Evolutionary conservation across 1,284 basidiomycete species (phyloP), one percentile per base, ranked within the genome.

Genomic region (Ustilago esculenta): DNA sequence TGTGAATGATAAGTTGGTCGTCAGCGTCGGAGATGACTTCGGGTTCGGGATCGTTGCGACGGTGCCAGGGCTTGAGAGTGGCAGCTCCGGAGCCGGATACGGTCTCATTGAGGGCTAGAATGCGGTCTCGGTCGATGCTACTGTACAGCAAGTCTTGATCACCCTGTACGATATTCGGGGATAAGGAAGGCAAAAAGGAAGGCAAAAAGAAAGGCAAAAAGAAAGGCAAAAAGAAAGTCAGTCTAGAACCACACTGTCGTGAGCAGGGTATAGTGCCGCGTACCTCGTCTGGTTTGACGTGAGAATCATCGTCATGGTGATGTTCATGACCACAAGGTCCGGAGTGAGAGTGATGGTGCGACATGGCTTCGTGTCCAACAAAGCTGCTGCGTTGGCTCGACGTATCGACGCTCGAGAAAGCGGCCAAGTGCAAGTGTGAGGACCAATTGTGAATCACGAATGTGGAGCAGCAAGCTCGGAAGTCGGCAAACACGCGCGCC

Each of bases 271-370:
- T 7, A 35, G 33, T 35, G 33, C 17, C 15, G 17, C 63, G 36
- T 34, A 63, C 65, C 54, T 73, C 67, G 25, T 70, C 72, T 0
- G 73, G 60, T 29, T 67, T 68, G 24, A 78, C 60, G 46, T 79
- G 78, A 34, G 77, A 76, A 23, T 76, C 78, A 35, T 80, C 77
- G 41, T 79, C 72, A 48, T 74, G 72, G 11, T 55, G 30, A 36
- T 72, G 70, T 15, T 54, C 57, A 41, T 74, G 68, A 1, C 60
- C 65, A 36, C 73, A 69, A 3, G 58, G 34, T n/a, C 65, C 66
- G 25, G 42, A 45, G 43, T 79, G 69, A 29, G 72, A 49, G 51
- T 80, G 75, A n/a, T 50, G 39, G 37, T 68, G 61, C 14, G 72
- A 65, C 75, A 76, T 76, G 24, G 34, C 30, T 9, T 36, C 20